phyloP scores from a whole-genome alignment of 2,329 filamentous ascomycete genomes.

The Madurella fahalii region DNA sequence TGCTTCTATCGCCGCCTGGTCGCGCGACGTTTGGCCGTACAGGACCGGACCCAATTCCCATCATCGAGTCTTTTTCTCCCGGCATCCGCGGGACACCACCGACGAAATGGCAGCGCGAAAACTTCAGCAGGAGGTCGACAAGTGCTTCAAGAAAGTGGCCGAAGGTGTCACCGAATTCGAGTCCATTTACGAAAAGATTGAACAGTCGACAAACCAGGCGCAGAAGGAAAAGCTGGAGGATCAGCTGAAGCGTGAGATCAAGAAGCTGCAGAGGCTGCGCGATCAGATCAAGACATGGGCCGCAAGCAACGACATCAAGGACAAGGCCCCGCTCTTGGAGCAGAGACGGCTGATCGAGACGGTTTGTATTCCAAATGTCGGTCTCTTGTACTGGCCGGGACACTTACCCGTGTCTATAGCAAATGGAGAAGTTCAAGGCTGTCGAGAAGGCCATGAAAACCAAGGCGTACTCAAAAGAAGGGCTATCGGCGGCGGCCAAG shows the following conservation, averaged over 20 bases:
- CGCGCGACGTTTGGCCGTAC: conserved; percentile 2
- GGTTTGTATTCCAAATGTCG: conserved; percentile 50
- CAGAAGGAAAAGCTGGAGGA: conserved; percentile 99
- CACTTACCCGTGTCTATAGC: conserved; percentile 45
- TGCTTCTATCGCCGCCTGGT: not conserved
- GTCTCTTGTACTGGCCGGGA: conserved; percentile 8
- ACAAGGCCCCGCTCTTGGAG: conserved; percentile 92
- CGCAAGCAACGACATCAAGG: conserved; percentile 97
- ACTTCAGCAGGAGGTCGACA: conserved; percentile 96
- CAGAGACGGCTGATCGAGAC: conserved; percentile 96
- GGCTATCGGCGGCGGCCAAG: conserved; percentile 83
- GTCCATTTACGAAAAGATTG: conserved; percentile 95
- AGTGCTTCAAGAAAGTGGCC: conserved; percentile 97
- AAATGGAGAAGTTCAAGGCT: conserved; percentile 99
- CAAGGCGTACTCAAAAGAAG: conserved; percentile 98
- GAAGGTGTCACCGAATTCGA: conserved; percentile 93
- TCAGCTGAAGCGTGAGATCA: conserved; percentile 97
- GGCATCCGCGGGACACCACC: conserved; percentile 15
- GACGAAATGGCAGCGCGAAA: conserved; percentile 86
- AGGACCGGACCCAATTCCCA: conserved; percentile 5
- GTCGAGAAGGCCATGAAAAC: conserved; percentile 99
- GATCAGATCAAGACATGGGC: conserved; percentile 99
- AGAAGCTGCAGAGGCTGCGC: conserved; percentile 94
- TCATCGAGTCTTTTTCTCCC: not conserved
- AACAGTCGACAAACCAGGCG: conserved; percentile 82